A percentile compares a stretch with the other conserved stretches of the same genome.
Conservation (phyloP, 1,139 yeast genomes). For the Arxiozyma bovina region DNA sequence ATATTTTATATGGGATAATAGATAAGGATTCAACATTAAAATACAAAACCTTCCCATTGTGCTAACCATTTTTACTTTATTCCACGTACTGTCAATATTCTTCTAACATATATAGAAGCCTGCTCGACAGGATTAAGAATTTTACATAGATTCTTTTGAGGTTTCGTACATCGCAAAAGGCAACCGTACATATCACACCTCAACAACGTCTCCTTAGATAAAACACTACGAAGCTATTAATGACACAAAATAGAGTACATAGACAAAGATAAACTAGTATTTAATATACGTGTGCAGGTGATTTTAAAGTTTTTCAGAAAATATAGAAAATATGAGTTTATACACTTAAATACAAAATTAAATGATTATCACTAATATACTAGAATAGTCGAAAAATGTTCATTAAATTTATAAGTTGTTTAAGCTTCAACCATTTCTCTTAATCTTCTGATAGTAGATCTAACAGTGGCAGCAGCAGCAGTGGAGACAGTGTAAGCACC, state of each 20-base stretch:
- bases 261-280: not conserved
- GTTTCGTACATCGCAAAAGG: too few species aligned
- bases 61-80: too few species aligned
- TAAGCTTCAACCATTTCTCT: slow-evolving; percentile 99
- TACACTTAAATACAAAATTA: not conserved
- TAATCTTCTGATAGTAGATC: slow-evolving; percentile 99
- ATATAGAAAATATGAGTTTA: not conserved
- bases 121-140: too few species aligned
- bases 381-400: slow-evolving; percentile 3
- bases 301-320: not conserved
- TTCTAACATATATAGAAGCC: too few species aligned
- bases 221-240: too few species aligned
- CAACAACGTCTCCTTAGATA: too few species aligned
- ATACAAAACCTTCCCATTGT: too few species aligned
- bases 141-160: too few species aligned
- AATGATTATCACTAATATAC: not conserved
- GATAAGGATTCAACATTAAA: too few species aligned
- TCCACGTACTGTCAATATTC: too few species aligned
- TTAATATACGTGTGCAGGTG: not conserved
- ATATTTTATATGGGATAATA: too few species aligned
- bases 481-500: slow-evolving; percentile 99
- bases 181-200: too few species aligned
- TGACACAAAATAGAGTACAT: not conserved
- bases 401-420: slow-evolving; percentile 20
- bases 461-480: slow-evolving; percentile 99